Conservation (phyloP, 2,329 filamentous ascomycete species). For the Fusarium fujikuroi region DNA sequence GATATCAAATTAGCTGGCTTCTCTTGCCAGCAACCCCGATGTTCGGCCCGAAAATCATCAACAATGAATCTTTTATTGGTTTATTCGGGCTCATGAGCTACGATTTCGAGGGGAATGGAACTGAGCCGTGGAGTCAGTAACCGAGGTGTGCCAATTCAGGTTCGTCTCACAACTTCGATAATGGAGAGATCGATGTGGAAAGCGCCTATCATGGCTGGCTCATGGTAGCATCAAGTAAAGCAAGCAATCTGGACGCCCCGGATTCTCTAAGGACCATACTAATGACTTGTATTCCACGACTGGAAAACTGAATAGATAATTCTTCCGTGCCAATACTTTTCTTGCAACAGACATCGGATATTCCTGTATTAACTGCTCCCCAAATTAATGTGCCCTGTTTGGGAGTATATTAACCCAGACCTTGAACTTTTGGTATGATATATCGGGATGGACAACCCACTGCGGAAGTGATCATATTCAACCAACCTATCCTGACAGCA, state of each 20-base stretch:
- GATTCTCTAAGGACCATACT: too few relatives aligned
- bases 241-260: too few relatives aligned
- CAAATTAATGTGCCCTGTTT: not conserved
- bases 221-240: not conserved
- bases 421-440: accelerated
- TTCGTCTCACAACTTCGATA: not conserved
- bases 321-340: too few relatives aligned
- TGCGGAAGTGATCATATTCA: not conserved
- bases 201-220: not conserved
- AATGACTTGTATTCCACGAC: too few relatives aligned
- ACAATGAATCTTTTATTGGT: too few relatives aligned
- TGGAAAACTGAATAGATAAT: too few relatives aligned
- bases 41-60: not conserved
- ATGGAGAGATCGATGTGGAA: not conserved
- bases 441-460: too few relatives aligned
- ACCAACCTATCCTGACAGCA: too few relatives aligned
- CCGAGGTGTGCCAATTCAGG: not conserved
- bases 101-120: not conserved
- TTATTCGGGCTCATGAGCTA: not conserved
- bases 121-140: not conserved
- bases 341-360: too few relatives aligned
- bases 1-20: not conserved
- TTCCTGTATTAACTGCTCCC: not conserved
- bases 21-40: not conserved
- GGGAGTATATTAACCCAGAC: too few relatives aligned